Evolutionary conservation across 306 rosid species (phyloP), one percentile per base, ranked within the genome.

Genomic region (Sicyos baderoa): DNA sequence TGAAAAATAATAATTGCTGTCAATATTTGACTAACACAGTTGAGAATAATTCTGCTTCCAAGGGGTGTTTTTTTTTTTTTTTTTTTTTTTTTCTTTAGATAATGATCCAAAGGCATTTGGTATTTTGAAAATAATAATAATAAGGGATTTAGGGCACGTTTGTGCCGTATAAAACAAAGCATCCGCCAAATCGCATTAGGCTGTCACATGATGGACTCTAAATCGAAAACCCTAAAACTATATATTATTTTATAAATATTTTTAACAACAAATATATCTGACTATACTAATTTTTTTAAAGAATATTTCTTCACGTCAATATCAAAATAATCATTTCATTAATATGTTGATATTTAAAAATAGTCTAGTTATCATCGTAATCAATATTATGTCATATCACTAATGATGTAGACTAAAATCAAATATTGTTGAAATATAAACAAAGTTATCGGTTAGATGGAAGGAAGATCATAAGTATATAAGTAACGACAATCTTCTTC

Each of bases 81-180:
- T 35, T 35, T 2, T 35, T 6, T 47, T 47, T 2, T 12, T 12
- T 11, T 11, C 12, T 12, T 47, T 4, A 47, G 15, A 9, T 9
- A 44, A 44, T 37, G 19, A 62, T 62, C 7, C 51, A 14, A 57
- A 57, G 42, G 10, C 18, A 13, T 62, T 62, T 63, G 1, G n/a
- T n/a, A n/a, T n/a, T 60, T 15, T n/a, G 1, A 4, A 55, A 1
- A 11, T 8, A 55, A 12, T 23, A n/a, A 18, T 19, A 65, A 65
- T 45, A 65, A 40, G 32, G 14, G 54, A 45, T 13, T 42, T 47
- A 22, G 7, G 53, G 11, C 56, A 67, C 55, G 57, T 66, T 66
- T 48, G 13, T 67, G 72, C 72, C 72, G 72, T 67, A 67, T 67
- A 67, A 7, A 67, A 67, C 72, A 67, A 67, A 49, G 23, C 5